Percentiles rank a stretch among this genome's conserved stretches.
phyloP scores from a whole-genome alignment of 345 rosid genomes.

The Eucalyptus grandis region DNA sequence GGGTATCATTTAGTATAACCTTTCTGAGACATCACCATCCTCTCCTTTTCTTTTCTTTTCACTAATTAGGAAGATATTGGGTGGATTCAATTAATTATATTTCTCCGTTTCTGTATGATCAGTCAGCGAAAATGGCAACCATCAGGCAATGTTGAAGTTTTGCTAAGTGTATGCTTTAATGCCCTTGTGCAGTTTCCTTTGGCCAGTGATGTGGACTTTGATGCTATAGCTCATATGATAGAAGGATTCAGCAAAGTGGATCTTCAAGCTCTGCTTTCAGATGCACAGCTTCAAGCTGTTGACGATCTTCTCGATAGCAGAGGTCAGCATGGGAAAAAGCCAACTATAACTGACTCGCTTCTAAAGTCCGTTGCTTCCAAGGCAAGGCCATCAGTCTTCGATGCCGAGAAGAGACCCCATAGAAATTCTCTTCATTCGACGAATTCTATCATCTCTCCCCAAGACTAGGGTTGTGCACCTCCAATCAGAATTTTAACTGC shows the following conservation, averaged over 20 bases:
- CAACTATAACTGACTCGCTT: neutral
- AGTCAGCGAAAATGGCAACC: neutral
- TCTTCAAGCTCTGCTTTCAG: neutral
- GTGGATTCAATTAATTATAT: neutral
- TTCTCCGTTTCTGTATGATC: neutral
- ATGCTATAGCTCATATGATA: neutral
- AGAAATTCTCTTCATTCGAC: neutral
- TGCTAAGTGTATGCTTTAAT: neutral
- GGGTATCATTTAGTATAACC: neutral
- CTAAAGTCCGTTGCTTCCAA: neutral
- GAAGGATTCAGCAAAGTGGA: constrained; percentile 30
- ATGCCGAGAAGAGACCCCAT: neutral
- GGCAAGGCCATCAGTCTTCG: neutral
- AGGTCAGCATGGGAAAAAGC: neutral
- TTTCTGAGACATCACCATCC: neutral
- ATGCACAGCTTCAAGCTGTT: neutral
- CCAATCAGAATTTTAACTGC: neutral
- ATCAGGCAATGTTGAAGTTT: neutral
- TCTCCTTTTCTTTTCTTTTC: neutral
- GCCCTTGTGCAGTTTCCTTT: neutral
- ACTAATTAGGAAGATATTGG: neutral
- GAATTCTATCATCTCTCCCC: neutral
- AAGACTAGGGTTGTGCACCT: neutral
- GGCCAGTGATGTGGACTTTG: neutral
- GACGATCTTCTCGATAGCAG: no score